Evolutionary conservation across 495 filamentous ascomycete species (phyloP), one percentile per base, ranked within the genome.

Genomic region (Rostrohypoxylon terebratum): DNA sequence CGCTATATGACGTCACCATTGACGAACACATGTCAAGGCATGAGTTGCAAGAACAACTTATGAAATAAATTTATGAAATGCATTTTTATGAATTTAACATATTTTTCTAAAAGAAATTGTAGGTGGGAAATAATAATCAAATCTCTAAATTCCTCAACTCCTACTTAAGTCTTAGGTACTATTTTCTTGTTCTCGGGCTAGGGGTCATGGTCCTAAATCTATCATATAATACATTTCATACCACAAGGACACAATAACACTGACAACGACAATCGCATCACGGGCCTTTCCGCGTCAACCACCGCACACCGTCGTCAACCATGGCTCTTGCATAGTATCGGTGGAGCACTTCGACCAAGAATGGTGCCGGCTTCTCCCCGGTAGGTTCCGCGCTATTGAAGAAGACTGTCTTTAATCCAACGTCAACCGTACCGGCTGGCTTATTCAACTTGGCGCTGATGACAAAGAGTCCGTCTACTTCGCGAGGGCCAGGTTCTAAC

Each of bases 401-500:
- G 74, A 91, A 89, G 73, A 83, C 83, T 75, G 87, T 90, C 86
- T 92, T 92, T 51, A 93, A 78, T 14, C 81, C 82, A 59, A 93
- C 88, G 71, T 89, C 89, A 3, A 83, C 90, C 55, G 88, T 86
- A 3, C 83, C 84, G 42, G 87, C 80, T 1, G 87, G 83, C 60
- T 81, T 81, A 72, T 91, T 88, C 31, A 92, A 79, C 23, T 84
- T 81, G 2, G 88, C 89, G 11, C 83, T 82, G 72, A 93, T 89
- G 73, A 90, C 86, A 63, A 93, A 91, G 36, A 93, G 77, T 0
- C 91, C 90, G 75, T 93, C 91, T 21, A 84, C 87, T 16, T 84
- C 83, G 31, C 90, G 82, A 11, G 89, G 85, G 0, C 81, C 87
- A n/a, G 68, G 74, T 21, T 85, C 86, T 36, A 87, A 81, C 0